Percentiles rank a stretch among this genome's conserved stretches.
Evolutionary conservation across 2,329 filamentous ascomycete species (phyloP).

Genomic region (Rhynchosporium graminicola): DNA sequence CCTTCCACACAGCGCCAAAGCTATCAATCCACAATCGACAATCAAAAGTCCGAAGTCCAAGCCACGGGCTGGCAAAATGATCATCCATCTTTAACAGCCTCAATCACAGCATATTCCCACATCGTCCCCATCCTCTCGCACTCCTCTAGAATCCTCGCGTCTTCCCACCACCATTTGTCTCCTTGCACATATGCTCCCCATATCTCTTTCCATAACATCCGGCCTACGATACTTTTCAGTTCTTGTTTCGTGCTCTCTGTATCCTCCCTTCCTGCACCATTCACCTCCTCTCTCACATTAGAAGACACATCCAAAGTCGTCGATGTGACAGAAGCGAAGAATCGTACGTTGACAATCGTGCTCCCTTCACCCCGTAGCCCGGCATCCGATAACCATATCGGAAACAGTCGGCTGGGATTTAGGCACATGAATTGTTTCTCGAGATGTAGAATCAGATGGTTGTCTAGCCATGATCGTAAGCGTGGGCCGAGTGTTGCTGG

Average conservation of each 20-base stretch:
- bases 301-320: neutral
- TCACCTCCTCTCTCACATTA: neutral
- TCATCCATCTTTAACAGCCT: conserved; percentile 50
- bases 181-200: conserved; percentile 50
- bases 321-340: conserved; percentile 30
- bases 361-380: conserved; percentile 47
- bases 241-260: conserved; percentile 40
- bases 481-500: conserved; percentile 56
- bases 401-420: conserved; percentile 59
- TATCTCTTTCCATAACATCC: conserved; percentile 61
- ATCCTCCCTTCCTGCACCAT: neutral
- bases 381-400: conserved; percentile 58
- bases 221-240: conserved; percentile 54
- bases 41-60: too few relatives aligned
- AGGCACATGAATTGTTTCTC: conserved; percentile 60
- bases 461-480: conserved; percentile 62
- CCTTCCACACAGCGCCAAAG: too few relatives aligned
- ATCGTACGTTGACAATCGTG: conserved; percentile 31
- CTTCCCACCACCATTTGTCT: conserved; percentile 63
- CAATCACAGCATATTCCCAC: conserved; percentile 60
- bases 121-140: conserved; percentile 55
- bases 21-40: too few relatives aligned
- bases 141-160: conserved; percentile 54
- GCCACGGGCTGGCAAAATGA: too few relatives aligned
- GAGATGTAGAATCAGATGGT: conserved; percentile 59